Percentiles rank a stretch among this genome's conserved stretches.
Evolutionary conservation across 805 yeast genomes (phyloP).

Genomic region (Wickerhamiella brachini): DNA sequence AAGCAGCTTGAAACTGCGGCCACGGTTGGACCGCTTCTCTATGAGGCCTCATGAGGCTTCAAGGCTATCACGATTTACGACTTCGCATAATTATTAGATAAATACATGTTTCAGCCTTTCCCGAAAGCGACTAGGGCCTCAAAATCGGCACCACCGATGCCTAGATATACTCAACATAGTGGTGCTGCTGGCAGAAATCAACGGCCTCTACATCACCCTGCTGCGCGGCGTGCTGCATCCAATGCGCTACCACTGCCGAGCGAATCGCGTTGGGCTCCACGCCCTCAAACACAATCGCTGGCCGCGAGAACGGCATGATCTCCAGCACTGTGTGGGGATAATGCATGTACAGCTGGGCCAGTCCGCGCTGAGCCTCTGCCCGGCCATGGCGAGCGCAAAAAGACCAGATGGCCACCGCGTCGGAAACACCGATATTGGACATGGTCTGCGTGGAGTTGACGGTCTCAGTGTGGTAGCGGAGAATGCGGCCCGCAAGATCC

Average conservation of each 20-base stretch:
- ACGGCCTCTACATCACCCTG: slow-evolving; percentile 7
- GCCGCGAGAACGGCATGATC: slow-evolving; percentile 15
- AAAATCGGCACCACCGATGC: no score
- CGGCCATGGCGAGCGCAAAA: slow-evolving; percentile 19
- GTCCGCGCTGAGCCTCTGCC: slow-evolving; percentile 15
- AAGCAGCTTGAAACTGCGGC: neutral
- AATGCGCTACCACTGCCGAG: slow-evolving; percentile 15
- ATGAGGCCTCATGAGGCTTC: no score
- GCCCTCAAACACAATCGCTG: slow-evolving; percentile 13
- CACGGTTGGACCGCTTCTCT: no score
- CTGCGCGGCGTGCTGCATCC: slow-evolving; percentile 14
- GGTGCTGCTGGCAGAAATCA: slow-evolving; percentile 4
- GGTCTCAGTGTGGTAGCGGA: slow-evolving; percentile 16
- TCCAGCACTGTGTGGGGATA: slow-evolving; percentile 14
- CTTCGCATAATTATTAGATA: no score
- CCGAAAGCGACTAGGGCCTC: no score
- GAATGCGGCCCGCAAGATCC: slow-evolving; percentile 18
- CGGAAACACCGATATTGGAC: slow-evolving; percentile 18
- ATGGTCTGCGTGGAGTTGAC: slow-evolving; percentile 11
- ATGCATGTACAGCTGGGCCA: slow-evolving; percentile 16
- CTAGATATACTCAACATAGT: slow-evolving; percentile 4
- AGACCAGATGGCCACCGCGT: slow-evolving; percentile 18
- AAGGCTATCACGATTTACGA: no score
- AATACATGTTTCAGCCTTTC: no score
- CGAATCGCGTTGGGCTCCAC: slow-evolving; percentile 9